phyloP scores from a whole-genome alignment of 129 eudicot species.

The Flaveria trinervia region DNA sequence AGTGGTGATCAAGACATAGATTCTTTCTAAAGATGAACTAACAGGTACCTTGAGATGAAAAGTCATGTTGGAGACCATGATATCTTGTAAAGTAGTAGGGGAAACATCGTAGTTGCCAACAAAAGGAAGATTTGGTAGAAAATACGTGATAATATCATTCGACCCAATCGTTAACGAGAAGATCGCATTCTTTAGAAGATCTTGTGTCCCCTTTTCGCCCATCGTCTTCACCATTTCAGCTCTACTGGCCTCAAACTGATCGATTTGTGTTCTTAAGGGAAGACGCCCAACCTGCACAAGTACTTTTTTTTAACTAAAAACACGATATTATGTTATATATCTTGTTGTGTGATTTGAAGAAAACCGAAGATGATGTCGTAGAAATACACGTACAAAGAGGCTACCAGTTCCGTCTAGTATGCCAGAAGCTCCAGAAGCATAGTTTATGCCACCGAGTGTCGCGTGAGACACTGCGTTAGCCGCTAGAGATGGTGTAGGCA shows the following conservation, averaged over 20 bases:
- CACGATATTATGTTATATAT: neutral
- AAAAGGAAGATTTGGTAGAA: slow-evolving; percentile 58
- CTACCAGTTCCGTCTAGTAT: slow-evolving; percentile 60
- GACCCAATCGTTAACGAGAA: slow-evolving; percentile 67
- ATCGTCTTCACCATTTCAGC: slow-evolving; percentile 43
- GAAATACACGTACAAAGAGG: slow-evolving; percentile 41
- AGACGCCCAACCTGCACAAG: slow-evolving; percentile 54
- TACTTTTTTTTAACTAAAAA: neutral
- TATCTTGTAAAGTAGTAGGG: slow-evolving; percentile 47
- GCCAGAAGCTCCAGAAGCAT: slow-evolving; percentile 70
- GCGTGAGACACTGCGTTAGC: slow-evolving; percentile 42
- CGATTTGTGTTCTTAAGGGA: slow-evolving; percentile 50
- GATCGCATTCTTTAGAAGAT: slow-evolving; percentile 47
- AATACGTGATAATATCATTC: slow-evolving; percentile 57
- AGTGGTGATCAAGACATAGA: too few species aligned
- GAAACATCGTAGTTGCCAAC: slow-evolving; percentile 38
- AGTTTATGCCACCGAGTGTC: slow-evolving; percentile 50
- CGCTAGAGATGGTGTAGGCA: slow-evolving; percentile 52
- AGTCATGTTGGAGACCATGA: slow-evolving; percentile 64
- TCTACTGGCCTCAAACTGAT: slow-evolving; percentile 48
- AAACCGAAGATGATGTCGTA: neutral
- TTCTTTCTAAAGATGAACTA: neutral
- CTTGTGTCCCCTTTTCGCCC: slow-evolving; percentile 49
- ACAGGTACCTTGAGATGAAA: slow-evolving; percentile 54
- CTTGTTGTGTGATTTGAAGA: neutral